phyloP scores from a whole-genome alignment of 768 basidiomycete species.

The Coprinellus micaceus region DNA sequence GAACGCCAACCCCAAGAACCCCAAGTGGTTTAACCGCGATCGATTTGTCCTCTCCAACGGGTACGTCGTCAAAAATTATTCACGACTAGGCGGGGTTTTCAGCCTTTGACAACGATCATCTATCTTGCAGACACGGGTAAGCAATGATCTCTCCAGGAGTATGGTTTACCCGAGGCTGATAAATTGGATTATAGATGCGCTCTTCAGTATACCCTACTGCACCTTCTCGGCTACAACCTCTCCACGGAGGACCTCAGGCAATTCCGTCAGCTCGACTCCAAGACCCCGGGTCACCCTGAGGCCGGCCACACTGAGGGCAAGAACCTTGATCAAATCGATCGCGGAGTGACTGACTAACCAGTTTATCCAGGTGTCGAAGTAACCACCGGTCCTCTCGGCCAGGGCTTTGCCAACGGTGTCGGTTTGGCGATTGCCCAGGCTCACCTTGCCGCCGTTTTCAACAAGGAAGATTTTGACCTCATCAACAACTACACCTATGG shows the following conservation, averaged over 20 bases:
- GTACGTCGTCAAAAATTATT: conserved; percentile 39
- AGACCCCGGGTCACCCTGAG: conserved; percentile 94
- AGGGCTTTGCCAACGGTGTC: conserved; percentile 91
- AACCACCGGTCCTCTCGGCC: conserved; percentile 94
- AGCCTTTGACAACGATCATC: conserved; percentile 8
- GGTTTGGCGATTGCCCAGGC: conserved; percentile 92
- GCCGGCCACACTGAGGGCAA: conserved; percentile 49
- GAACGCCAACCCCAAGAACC: conserved; percentile 83
- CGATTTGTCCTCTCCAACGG: conserved; percentile 96
- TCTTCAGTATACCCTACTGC: conserved; percentile 88
- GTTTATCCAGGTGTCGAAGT: conserved; percentile 65
- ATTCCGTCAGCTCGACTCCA: conserved; percentile 88
- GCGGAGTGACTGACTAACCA: not conserved
- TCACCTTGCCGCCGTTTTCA: conserved; percentile 85
- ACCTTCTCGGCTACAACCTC: conserved; percentile 89
- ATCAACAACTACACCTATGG: conserved; percentile 90
- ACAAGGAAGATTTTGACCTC: conserved; percentile 78
- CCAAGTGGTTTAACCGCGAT: conserved; percentile 95
- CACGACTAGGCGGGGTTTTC: not conserved
- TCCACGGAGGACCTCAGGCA: conserved; percentile 88
- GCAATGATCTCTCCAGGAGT: conserved; percentile 21
- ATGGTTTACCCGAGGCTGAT: not conserved
- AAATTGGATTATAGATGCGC: conserved; percentile 60
- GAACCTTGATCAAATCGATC: not conserved
- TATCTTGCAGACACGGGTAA: conserved; percentile 63